These are phyloP conservation scores for Phytophthora citricola DNA, from an alignment of 352 stramenopile species.

Conservation along the genomic window DNA sequence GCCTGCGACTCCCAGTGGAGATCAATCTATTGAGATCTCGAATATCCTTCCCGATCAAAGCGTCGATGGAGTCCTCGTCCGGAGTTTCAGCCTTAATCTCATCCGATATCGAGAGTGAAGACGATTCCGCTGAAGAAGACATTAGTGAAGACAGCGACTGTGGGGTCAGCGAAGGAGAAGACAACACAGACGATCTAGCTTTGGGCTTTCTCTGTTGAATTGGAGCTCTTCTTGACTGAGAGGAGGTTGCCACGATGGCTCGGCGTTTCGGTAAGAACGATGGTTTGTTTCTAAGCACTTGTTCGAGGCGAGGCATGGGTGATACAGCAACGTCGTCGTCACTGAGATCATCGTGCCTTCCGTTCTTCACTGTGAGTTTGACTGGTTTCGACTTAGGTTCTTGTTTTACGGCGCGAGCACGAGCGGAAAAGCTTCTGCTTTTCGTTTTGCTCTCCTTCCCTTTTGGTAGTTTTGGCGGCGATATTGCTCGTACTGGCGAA, in stretches of 20 bases:
- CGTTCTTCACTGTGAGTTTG: background rate
- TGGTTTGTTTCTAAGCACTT: conserved; percentile 50
- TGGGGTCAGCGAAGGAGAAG: conserved; percentile 20
- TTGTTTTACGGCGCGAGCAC: background rate
- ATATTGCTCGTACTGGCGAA: conserved; percentile 10
- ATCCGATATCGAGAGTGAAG: conserved; percentile 29
- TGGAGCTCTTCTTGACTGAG: conserved; percentile 3
- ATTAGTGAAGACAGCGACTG: conserved; percentile 36
- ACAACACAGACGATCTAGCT: conserved; percentile 10
- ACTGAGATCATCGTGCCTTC: conserved; percentile 8
- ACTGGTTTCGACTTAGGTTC: conserved; percentile 1
- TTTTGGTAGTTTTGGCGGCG: conserved; percentile 25
- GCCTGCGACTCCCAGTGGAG: conserved; percentile 28
- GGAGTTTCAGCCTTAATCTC: conserved; percentile 22
- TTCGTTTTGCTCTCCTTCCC: conserved; percentile 8
- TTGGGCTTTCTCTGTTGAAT: conserved; percentile 6
- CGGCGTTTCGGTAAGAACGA: conserved; percentile 35
- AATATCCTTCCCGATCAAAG: conserved; percentile 58
- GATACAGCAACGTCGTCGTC: conserved; percentile 31
- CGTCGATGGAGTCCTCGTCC: conserved; percentile 51
- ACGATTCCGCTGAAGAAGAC: conserved; percentile 20
- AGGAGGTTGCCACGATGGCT: background rate
- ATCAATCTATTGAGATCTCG: conserved; percentile 50
- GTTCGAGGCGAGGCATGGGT: conserved; percentile 58
- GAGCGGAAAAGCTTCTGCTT: conserved; percentile 7